These are phyloP conservation scores for Plasmodium berghei DNA, from an alignment of 169 alveolate species.

Conservation along the genomic window DNA sequence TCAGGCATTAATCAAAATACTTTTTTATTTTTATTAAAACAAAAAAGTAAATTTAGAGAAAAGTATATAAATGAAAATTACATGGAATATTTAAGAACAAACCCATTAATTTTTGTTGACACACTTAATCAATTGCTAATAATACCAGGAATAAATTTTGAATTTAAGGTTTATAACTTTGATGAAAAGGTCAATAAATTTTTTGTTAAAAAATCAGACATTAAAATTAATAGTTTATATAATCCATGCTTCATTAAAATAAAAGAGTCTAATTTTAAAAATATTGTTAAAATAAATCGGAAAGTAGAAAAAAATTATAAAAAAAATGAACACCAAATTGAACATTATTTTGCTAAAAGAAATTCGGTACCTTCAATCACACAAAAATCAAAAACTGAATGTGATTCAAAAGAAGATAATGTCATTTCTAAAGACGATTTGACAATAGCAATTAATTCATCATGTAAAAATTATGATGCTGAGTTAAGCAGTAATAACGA, in stretches of 20 bases:
- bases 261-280: conserved; percentile 22
- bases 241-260: conserved; percentile 57
- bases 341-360: conserved; percentile 42
- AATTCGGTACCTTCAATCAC: neutral
- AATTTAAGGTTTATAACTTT: conserved; percentile 32
- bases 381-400: conserved; percentile 28
- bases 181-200: conserved; percentile 45
- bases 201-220: conserved; percentile 44
- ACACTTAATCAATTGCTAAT: conserved; percentile 50
- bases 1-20: conserved; percentile 48
- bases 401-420: conserved; percentile 6
- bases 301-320: conserved; percentile 19
- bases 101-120: conserved; percentile 52
- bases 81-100: conserved; percentile 50
- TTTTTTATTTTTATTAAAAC: conserved; percentile 37
- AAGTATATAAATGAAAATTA: conserved; percentile 52
- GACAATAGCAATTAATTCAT: neutral
- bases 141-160: conserved; percentile 55
- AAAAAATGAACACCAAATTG: conserved; percentile 45
- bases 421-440: conserved; percentile 6
- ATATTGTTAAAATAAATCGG: conserved; percentile 4
- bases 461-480: conserved; percentile 1
- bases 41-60: conserved; percentile 42
- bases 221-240: conserved; percentile 29
- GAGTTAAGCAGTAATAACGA: neutral